Base-by-base conservation (phyloP, 495 filamentous ascomycete genomes). In the Cudoniella acicularis region DNA sequence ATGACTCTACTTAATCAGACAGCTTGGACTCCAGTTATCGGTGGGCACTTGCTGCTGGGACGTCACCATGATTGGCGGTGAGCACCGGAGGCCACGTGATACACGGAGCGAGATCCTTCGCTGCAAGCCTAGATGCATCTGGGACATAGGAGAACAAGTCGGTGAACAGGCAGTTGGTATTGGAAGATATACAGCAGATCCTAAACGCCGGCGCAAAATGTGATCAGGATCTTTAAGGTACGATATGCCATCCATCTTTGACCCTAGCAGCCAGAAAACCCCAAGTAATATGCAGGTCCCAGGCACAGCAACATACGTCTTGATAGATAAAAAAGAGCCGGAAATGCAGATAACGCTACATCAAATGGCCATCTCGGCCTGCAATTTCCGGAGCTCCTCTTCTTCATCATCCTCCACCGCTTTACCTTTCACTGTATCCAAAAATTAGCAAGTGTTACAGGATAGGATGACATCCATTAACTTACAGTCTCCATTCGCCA, bases 361-460 rank as follows among this genome's bases (percentile, higher is more conserved):
- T 84, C 73, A 92, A 87, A 97, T 96, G 56, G 92, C 92, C 94
- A 98, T 98, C 75, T 97, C 94, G 42, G 91, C 93, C 73, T 93
- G 91, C 65, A 98, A 72, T 73, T 94, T 96, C 70, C 86, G 83
- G 67, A 99, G 78, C 75, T 99, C 95, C 64, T 86, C 93, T 71
- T 97, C 94, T 68, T 97, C 92, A 83, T 98, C 93, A 67, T 92
- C 89, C 70, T 96, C 92, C 71, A 88, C 84, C 50, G 73, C 70
- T 52, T 84, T 85, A 51, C 77, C 75, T 77, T 86, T 87, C 69
- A 81, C 83, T 84, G 72, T 75, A 45, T 71, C 68, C 75, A 61
- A 46, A 51, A 25, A 57, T 65, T 22, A 13, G 4, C 48, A 20
- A 43, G 59, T 16, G 52, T 22, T 57, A 46, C 13, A 23, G 23